Base-by-base conservation (phyloP, 331 rosid species). In the Ulmus americana region DNA sequence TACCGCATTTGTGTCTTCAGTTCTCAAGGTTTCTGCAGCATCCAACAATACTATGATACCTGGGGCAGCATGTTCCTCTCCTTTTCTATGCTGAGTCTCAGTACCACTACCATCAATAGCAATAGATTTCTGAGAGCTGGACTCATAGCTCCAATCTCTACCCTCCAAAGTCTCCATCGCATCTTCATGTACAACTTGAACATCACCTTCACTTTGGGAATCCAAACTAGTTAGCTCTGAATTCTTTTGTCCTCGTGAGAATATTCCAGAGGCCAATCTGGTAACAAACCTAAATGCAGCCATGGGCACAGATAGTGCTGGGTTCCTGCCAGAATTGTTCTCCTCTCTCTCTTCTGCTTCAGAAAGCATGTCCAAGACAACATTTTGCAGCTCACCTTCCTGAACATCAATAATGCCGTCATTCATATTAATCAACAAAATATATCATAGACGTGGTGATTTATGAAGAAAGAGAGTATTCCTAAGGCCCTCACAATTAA, bases 251-350 rank as follows among this genome's bases (percentile, higher is more conserved):
- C 85, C 95, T 72, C 86, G 83, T 41, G 99, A 90, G 81, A 94
- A 94, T 70, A 94, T 80, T 74, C 97, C 99, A 74, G 79, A 48
- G 56, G 97, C 99, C 66, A 94, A 81, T 81, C 95, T 85, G 65
- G 90, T 83, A 67, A 94, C 84, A 14, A 77, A 94, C 65, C 88
- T 85, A 60, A 87, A 11, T 53, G 97, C 97, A 76, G 99, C 99
- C 61, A 89, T 66, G 53, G 99, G 95, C 65, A 84, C 91, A 65
- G 97, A 76, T 51, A 94, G 79, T 59, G 99, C 97, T 7, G 87
- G 75, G 53, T 81, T 83, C 56, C 80, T 83, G 58, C 85, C 78
- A 71, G 80, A 80, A 74, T 78, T 81, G 61, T 59, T 78, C 43
- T 83, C 94, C 68, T 69, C 81, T 63, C 63, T 73, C 55, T 85